Conservation (phyloP, 352 stramenopile species). For the Pythium inflatum region DNA sequence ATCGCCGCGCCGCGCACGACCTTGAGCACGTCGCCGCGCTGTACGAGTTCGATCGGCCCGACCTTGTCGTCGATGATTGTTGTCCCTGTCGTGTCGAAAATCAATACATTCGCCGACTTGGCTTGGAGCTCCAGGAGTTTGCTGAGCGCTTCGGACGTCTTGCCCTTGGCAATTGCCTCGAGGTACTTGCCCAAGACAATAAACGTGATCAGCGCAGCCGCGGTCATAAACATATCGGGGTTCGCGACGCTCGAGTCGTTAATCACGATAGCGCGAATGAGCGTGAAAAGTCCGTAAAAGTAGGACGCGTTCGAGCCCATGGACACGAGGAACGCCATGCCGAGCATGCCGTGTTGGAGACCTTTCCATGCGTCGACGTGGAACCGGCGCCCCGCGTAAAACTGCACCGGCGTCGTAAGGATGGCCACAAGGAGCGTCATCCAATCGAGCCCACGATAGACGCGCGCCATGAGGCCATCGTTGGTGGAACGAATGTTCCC, state of each 20-base stretch:
- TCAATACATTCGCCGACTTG: slow-evolving; percentile 80
- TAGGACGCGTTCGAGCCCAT: slow-evolving; percentile 87
- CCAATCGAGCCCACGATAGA: slow-evolving; percentile 76
- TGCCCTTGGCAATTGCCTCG: slow-evolving; percentile 87
- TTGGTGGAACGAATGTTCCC: slow-evolving; percentile 70
- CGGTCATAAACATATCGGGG: slow-evolving; percentile 90
- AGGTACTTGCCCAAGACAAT: slow-evolving; percentile 90
- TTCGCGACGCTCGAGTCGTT: slow-evolving; percentile 64
- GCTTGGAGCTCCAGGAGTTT: slow-evolving; percentile 78
- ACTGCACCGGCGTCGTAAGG: slow-evolving; percentile 83
- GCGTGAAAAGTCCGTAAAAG: slow-evolving; percentile 81
- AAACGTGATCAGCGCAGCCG: slow-evolving; percentile 86
- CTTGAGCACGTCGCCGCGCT: slow-evolving; percentile 76
- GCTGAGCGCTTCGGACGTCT: slow-evolving; percentile 76
- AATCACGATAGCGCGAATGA: slow-evolving; percentile 67
- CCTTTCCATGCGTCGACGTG: slow-evolving; percentile 85
- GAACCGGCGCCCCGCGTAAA: slow-evolving; percentile 77
- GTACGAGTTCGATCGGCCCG: slow-evolving; percentile 77
- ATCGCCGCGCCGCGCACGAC: slow-evolving; percentile 68
- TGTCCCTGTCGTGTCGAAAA: slow-evolving; percentile 55
- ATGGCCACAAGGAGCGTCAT: slow-evolving; percentile 87
- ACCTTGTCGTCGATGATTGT: slow-evolving; percentile 67
- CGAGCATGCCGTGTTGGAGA: slow-evolving; percentile 83
- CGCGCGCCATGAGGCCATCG: slow-evolving; percentile 46
- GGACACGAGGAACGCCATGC: slow-evolving; percentile 91